Evolutionary conservation across 495 filamentous ascomycete genomes (phyloP).

Genomic region (Talaromyces adpressus): DNA sequence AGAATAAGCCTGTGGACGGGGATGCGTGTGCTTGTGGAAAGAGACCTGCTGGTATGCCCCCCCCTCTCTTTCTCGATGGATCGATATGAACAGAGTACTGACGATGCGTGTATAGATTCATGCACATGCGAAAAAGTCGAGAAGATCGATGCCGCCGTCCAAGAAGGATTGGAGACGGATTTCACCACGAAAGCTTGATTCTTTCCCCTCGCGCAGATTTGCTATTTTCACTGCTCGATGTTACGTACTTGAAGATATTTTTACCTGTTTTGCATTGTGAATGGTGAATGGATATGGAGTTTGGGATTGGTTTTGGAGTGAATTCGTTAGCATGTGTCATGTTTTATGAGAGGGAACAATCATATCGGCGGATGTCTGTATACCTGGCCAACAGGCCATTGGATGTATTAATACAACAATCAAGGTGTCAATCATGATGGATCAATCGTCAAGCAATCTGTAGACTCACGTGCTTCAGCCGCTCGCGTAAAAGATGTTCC

Average conservation of each 20-base stretch:
- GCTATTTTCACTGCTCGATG: not conserved
- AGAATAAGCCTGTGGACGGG: constrained; percentile 58
- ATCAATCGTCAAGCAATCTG: not conserved
- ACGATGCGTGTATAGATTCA: constrained; percentile 43
- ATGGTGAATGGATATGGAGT: not conserved
- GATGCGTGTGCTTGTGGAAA: constrained; percentile 70
- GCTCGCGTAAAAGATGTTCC: not conserved
- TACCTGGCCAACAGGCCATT: not conserved
- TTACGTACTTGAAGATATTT: not conserved
- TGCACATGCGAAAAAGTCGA: constrained; percentile 78
- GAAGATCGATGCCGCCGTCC: constrained; percentile 35
- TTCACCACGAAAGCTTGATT: constrained; percentile 58
- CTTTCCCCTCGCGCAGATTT: not conserved
- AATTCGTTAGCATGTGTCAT: not conserved
- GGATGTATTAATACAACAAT: not conserved
- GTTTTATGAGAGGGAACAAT: not conserved
- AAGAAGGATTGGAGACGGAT: constrained; percentile 58
- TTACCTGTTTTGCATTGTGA: not conserved
- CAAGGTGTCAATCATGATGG: not conserved
- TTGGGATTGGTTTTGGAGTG: not conserved
- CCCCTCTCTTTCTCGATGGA: not conserved
- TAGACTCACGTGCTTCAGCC: not conserved
- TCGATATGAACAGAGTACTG: not conserved
- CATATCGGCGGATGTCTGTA: too few relatives aligned
- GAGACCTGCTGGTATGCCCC: constrained; percentile 51